These are phyloP conservation scores for Cytospora chrysosperma DNA, from an alignment of 2,329 filamentous ascomycete species.

Conservation along the genomic window DNA sequence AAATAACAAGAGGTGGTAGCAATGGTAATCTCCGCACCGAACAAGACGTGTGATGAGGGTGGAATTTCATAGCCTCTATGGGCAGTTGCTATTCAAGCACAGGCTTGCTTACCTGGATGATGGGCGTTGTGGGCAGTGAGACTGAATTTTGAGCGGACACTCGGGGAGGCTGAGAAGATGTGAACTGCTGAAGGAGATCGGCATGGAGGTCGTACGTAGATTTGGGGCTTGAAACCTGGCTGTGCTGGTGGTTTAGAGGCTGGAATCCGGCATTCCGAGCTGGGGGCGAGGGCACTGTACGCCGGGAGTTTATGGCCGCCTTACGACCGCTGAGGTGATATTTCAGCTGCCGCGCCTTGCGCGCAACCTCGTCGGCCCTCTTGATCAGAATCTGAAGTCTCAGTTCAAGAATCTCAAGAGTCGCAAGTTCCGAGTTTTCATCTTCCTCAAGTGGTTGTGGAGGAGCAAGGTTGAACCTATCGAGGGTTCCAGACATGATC, in stretches of 20 bases:
- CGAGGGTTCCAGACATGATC: conserved; percentile 78
- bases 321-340: conserved; percentile 75
- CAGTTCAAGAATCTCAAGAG: conserved; percentile 79
- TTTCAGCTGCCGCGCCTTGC: conserved; percentile 69
- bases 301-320: conserved; percentile 67
- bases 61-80: neutral
- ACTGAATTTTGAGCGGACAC: conserved; percentile 30
- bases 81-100: neutral
- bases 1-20: neutral
- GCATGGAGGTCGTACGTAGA: conserved; percentile 49
- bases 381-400: conserved; percentile 75
- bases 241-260: conserved; percentile 33
- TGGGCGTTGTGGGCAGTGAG: conserved; percentile 34
- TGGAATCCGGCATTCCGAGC: conserved; percentile 40
- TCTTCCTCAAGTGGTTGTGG: conserved; percentile 81
- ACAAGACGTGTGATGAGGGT: conserved; percentile 1
- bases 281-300: conserved; percentile 39
- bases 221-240: conserved; percentile 32
- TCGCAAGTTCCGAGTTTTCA: conserved; percentile 80
- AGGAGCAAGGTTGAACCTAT: conserved; percentile 70
- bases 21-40: neutral
- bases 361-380: conserved; percentile 70
- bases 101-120: conserved; percentile 22
- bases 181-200: conserved; percentile 57
- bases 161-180: conserved; percentile 31